These are phyloP conservation scores for Ophiobolus disseminans DNA, from an alignment of 2,329 filamentous ascomycete genomes.

Conservation along the genomic window DNA sequence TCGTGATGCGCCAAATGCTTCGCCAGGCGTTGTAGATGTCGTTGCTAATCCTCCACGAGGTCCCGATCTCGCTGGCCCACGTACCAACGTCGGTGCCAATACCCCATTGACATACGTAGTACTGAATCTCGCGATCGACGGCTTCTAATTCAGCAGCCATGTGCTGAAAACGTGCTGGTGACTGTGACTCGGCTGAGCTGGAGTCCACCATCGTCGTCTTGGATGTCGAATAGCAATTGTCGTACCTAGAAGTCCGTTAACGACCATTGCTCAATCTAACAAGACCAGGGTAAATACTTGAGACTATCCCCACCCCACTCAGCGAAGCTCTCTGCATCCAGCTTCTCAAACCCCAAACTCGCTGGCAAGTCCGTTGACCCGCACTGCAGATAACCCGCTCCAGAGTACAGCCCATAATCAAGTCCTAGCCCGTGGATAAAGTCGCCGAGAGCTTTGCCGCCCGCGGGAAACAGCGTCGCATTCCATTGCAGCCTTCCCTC, in stretches of 20 bases:
- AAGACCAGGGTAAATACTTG: slow-evolving; percentile 54
- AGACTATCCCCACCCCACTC: slow-evolving; percentile 50
- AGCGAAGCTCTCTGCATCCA: slow-evolving; percentile 65
- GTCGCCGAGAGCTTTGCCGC: slow-evolving; percentile 58
- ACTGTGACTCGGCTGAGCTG: slow-evolving; percentile 33
- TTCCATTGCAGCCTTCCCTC: slow-evolving; percentile 61
- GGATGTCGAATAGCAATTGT: slow-evolving; percentile 41
- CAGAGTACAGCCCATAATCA: slow-evolving; percentile 63
- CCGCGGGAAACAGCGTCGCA: slow-evolving; percentile 58
- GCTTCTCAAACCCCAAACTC: slow-evolving; percentile 58
- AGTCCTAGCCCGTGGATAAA: slow-evolving; percentile 59
- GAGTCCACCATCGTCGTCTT: slow-evolving; percentile 47
- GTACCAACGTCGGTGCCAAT: slow-evolving; percentile 44
- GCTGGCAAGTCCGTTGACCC: slow-evolving; percentile 57
- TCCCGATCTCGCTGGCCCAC: slow-evolving; percentile 45
- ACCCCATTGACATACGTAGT: slow-evolving; percentile 50
- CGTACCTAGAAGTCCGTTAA: slow-evolving; percentile 40
- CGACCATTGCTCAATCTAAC: slow-evolving; percentile 45
- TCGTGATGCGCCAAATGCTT: slow-evolving; percentile 44
- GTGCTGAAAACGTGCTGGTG: slow-evolving; percentile 37
- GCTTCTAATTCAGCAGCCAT: slow-evolving; percentile 36
- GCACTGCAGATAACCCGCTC: slow-evolving; percentile 41
- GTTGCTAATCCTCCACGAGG: slow-evolving; percentile 48
- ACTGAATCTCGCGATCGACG: slow-evolving; percentile 44
- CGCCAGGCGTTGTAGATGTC: slow-evolving; percentile 47